Evolutionary conservation across 306 rosid genomes (phyloP).

Genomic region (Glycine soja): DNA sequence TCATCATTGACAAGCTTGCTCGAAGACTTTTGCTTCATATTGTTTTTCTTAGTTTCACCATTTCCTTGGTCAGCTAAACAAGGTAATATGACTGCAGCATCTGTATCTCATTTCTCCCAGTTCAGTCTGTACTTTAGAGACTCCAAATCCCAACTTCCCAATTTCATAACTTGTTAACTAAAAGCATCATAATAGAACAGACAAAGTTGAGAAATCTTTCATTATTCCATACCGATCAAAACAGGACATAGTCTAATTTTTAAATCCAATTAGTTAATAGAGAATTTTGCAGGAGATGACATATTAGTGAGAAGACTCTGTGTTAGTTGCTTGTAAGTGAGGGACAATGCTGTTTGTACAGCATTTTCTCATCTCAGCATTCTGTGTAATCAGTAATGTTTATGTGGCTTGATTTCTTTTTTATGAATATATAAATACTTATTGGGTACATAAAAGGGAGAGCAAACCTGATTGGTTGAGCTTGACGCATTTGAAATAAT

Average conservation of each 20-base stretch:
- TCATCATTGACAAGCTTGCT: background rate
- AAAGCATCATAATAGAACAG: no score
- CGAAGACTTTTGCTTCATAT: background rate
- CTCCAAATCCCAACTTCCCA: no score
- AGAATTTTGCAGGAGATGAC: slow-evolving; percentile 6
- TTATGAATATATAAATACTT: slow-evolving; percentile 3
- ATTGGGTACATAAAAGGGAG: background rate
- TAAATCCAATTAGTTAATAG: background rate
- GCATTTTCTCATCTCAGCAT: slow-evolving; percentile 2
- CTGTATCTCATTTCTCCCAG: no score
- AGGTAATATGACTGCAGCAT: no score
- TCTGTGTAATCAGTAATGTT: background rate
- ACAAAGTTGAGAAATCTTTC: no score
- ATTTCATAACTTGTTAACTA: no score
- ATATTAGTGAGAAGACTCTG: background rate
- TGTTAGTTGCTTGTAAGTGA: background rate
- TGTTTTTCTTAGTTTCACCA: background rate
- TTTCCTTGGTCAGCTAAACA: background rate
- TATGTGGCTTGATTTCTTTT: background rate
- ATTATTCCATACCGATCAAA: no score
- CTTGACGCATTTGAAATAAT: slow-evolving; percentile 80
- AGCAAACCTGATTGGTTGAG: slow-evolving; percentile 74
- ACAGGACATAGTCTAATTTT: background rate
- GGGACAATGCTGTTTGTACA: background rate
- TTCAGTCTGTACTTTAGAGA: no score